Evolutionary conservation across 1,139 yeast genomes (phyloP).

Genomic region (Yamadazyma taylorii): DNA sequence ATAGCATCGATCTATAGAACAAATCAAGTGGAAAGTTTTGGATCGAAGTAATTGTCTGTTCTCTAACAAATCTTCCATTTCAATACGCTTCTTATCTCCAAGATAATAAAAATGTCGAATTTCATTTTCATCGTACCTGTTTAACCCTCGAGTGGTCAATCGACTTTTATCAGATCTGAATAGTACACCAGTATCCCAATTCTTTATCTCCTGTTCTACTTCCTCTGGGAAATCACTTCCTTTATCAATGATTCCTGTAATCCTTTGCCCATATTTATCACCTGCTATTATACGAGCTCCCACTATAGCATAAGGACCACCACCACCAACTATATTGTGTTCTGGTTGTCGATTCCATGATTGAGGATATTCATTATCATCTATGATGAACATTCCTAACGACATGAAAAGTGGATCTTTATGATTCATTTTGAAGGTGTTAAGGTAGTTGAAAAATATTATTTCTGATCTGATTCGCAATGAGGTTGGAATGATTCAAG

Average conservation of each 20-base stretch:
- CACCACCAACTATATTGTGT: slow-evolving; percentile 77
- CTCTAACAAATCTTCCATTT: slow-evolving; percentile 54
- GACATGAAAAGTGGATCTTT: slow-evolving; percentile 33
- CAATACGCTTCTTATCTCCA: slow-evolving; percentile 66
- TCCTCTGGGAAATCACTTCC: slow-evolving; percentile 73
- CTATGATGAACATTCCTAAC: slow-evolving; percentile 90
- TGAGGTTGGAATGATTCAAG: too few relatives aligned
- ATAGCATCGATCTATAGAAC: slow-evolving; percentile 64
- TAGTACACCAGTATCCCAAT: slow-evolving; percentile 64
- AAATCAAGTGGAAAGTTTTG: slow-evolving; percentile 66
- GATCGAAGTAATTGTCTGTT: slow-evolving; percentile 38
- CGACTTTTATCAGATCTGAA: slow-evolving; percentile 54
- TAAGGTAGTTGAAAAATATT: too few relatives aligned
- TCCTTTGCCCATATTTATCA: slow-evolving; percentile 26
- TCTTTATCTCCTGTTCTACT: slow-evolving; percentile 44
- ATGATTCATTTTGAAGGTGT: not conserved
- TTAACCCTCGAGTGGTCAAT: slow-evolving; percentile 79
- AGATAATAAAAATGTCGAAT: slow-evolving; percentile 45
- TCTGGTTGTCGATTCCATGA: slow-evolving; percentile 42
- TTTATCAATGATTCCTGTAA: slow-evolving; percentile 74
- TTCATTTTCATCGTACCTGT: slow-evolving; percentile 65
- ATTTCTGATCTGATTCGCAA: too few relatives aligned
- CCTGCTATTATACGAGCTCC: slow-evolving; percentile 66
- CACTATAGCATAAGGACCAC: slow-evolving; percentile 79
- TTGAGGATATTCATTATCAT: slow-evolving; percentile 67